Conservation (phyloP, 257 asterid species). For the Osmanthus fragrans region DNA sequence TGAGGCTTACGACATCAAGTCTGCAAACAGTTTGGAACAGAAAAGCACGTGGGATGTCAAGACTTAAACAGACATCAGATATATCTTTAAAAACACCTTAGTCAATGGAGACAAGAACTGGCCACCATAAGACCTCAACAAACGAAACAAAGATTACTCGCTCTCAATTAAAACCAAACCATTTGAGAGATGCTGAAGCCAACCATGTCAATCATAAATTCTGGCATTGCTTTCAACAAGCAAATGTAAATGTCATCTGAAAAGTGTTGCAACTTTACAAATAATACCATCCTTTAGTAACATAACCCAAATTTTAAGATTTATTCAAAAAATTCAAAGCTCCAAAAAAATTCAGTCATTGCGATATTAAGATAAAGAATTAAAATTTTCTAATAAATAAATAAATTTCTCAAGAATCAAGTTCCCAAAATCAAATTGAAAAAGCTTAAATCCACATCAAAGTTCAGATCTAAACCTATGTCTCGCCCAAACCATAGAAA, state of each 20-base stretch:
- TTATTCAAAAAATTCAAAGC: neutral
- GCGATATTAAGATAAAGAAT: neutral
- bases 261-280: neutral
- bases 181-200: neutral
- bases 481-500: neutral
- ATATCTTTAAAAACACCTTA: neutral
- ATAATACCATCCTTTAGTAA: neutral
- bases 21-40: neutral
- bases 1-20: neutral
- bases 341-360: neutral
- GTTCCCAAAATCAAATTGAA: slow-evolving; percentile 10
- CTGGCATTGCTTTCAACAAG: neutral
- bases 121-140: neutral
- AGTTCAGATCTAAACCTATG: slow-evolving; percentile 11
- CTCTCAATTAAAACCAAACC: neutral
- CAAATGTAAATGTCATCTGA: neutral
- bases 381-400: neutral
- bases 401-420: slow-evolving; percentile 1
- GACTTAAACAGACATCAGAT: neutral
- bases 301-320: neutral
- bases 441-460: neutral
- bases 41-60: neutral
- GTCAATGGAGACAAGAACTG: neutral
- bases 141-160: neutral
- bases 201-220: neutral